Conservation (phyloP, 2,329 filamentous ascomycete species). For the Penicillium sp. region DNA sequence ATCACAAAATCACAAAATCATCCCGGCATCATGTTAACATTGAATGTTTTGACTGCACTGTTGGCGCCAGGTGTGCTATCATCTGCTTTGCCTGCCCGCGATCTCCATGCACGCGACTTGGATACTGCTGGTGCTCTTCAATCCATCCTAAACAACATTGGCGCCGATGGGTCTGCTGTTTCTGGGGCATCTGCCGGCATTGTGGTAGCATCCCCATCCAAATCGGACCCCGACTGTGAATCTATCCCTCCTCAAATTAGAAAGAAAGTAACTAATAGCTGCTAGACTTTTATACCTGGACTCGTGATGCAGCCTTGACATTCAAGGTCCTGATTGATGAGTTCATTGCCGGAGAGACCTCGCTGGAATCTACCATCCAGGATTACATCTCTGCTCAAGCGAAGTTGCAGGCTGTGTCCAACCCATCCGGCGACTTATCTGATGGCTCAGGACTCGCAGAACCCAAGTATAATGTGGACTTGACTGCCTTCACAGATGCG, state of each 20-base stretch:
- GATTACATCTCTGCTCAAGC: neutral
- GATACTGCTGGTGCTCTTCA: neutral
- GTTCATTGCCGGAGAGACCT: neutral
- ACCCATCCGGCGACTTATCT: neutral
- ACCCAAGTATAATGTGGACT: neutral
- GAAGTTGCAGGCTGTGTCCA: neutral
- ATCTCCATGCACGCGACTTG: neutral
- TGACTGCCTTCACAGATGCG: neutral
- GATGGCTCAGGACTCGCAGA: neutral
- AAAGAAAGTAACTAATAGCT: neutral
- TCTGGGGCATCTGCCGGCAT: neutral
- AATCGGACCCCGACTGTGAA: neutral
- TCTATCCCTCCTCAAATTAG: neutral
- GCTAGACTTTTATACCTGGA: conserved; percentile 1
- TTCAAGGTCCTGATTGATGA: neutral
- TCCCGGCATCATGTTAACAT: neutral
- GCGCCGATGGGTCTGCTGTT: neutral
- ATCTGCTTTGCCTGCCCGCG: neutral
- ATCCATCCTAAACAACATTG: neutral
- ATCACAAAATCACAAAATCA: neutral
- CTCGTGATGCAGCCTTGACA: neutral
- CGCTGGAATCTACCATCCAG: neutral
- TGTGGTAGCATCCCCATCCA: neutral
- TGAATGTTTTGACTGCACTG: neutral
- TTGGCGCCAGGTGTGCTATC: conserved; percentile 1